Evolutionary conservation across 1,284 basidiomycete species (phyloP), one percentile per base, ranked within the genome.

Genomic region (Ustilago vetiveriae): DNA sequence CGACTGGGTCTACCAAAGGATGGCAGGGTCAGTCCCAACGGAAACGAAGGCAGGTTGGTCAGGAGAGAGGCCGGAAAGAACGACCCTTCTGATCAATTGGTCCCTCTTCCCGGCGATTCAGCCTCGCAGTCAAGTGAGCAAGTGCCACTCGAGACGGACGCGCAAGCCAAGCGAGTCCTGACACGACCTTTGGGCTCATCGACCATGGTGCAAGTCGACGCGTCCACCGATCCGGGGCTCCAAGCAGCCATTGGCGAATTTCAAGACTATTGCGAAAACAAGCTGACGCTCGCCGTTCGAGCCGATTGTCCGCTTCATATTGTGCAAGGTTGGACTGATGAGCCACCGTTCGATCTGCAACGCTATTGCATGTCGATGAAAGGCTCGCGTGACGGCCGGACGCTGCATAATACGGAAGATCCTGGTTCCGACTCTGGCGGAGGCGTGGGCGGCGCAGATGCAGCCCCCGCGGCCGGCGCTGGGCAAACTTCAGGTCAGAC

Each of bases 221-320:
- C 23, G 13, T 13, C 33, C 3, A 21, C 27, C 13, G 65, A 68
- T 19, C 35, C 57, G 0, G 55, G 49, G 22, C 55, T 69, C 14
- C 30, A 52, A 44, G 43, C 43, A 0, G 66, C 66, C 2, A 50
- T 69, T 13, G 26, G 32, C 1, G 66, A 69, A n/a, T 69, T 69
- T 33, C 59, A 63, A 41, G 66, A 69, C 40, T 69, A 43, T 39
- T 69, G 66, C 59, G 66, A 69, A 23, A 69, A 69, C 43, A 69
- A 69, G 41, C 29, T 69, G 17, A 64, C 66, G 0, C 44, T 69
- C 1, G 66, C 66, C 0, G 66, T 69, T 2, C 50, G 66, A 1
- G 66, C 66, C 22, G 66, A 69, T 33, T 69, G 66, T 21, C 66
- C 66, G 3, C 26, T 69, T 1, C 59, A 64, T 48, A 21, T 62